Evolutionary conservation across 1,284 basidiomycete genomes (phyloP), one percentile per base, ranked within the genome.

Genomic region (Ustilago esculenta): DNA sequence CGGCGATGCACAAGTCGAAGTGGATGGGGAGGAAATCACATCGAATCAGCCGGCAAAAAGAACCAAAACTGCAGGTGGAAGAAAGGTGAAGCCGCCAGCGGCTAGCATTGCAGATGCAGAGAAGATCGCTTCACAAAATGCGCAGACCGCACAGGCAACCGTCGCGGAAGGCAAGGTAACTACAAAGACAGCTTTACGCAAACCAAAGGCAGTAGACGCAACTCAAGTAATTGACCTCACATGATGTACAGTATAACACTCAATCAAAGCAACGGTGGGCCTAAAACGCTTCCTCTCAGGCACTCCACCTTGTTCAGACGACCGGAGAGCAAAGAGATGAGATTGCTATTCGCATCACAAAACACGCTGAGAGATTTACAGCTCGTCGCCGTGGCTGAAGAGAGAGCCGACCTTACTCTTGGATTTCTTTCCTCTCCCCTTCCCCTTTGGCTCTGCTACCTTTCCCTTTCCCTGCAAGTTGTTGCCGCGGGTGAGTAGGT

Each of bases 221-320:
- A 44, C 15, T n/a, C 40, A 53, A n/a, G 41, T 65, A 1, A 65
- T 65, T 24, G 61, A 65, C 18, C 51, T 65, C 27, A 58, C 55
- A 23, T 58, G 20, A 63, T 46, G 18, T 44, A 39, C 12, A 34
- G 7, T 29, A 29, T 6, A 12, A 29, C 27, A 29, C 34, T 36
- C 18, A n/a, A n/a, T n/a, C n/a, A n/a, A n/a, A n/a, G n/a, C n/a
- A n/a, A n/a, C n/a, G n/a, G n/a, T n/a, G n/a, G n/a, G n/a, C n/a
- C n/a, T n/a, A n/a, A n/a, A n/a, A n/a, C n/a, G n/a, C n/a, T n/a
- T n/a, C n/a, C n/a, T n/a, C n/a, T n/a, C n/a, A n/a, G n/a, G n/a
- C n/a, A n/a, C n/a, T n/a, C n/a, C n/a, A n/a, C n/a, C n/a, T n/a
- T n/a, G n/a, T n/a, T n/a, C n/a, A n/a, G n/a, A n/a, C n/a, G n/a